These are phyloP conservation scores for Tylopilus vinaceipallidus DNA, from an alignment of 768 basidiomycete genomes.

Conservation along the genomic window DNA sequence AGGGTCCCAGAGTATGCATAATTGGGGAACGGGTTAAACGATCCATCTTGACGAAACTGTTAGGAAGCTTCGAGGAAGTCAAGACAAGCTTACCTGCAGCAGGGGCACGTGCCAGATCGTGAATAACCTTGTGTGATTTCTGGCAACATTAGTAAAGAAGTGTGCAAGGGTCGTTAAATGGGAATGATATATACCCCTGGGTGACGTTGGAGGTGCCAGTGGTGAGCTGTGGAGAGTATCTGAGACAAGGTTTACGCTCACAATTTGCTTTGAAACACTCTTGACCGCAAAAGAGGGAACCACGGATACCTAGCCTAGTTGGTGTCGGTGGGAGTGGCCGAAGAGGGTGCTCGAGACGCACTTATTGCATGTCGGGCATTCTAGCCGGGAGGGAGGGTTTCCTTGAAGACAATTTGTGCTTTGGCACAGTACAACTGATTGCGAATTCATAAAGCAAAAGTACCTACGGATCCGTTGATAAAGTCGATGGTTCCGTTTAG, in stretches of 20 bases:
- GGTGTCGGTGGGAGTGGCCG: conserved; percentile 9
- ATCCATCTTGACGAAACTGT: conserved; percentile 51
- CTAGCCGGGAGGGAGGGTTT: conserved; percentile 80
- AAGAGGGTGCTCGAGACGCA: conserved; percentile 35
- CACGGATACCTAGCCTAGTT: conserved; percentile 70
- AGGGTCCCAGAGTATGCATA: conserved; percentile 78
- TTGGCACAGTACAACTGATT: conserved; percentile 53
- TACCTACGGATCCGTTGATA: not conserved
- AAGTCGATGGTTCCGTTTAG: too few relatives aligned
- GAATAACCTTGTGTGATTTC: conserved; percentile 83
- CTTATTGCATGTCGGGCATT: conserved; percentile 96
- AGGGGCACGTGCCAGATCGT: conserved; percentile 52
- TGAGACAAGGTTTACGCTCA: conserved; percentile 40
- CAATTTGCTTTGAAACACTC: conserved; percentile 96
- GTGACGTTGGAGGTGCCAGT: not conserved
- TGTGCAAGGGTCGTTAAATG: too few relatives aligned
- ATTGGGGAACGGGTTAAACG: conserved; percentile 76
- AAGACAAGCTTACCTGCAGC: conserved; percentile 8
- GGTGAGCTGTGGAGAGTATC: not conserved
- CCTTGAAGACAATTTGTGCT: conserved; percentile 72
- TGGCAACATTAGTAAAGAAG: conserved; percentile 28
- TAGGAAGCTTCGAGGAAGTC: not conserved
- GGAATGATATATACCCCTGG: conserved; percentile 27
- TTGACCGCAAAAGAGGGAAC: conserved; percentile 91
- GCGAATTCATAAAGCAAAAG: conserved; percentile 36